phyloP scores from a whole-genome alignment of 495 filamentous ascomycete genomes.

The Trichoderma orchidacearum region DNA sequence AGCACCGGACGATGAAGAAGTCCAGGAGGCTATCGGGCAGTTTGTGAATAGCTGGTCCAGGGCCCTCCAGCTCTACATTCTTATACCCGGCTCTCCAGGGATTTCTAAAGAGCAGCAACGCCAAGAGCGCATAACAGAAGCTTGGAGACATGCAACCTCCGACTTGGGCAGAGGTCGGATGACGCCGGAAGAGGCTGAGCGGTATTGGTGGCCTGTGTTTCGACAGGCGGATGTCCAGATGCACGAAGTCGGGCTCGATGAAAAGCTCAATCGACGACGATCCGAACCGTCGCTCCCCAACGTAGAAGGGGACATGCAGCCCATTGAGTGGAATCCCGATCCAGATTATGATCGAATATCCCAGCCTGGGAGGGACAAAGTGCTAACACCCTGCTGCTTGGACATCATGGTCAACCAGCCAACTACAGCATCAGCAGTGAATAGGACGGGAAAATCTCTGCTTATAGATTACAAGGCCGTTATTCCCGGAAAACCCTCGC shows the following conservation, averaged over 20 bases:
- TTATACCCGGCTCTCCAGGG: neutral
- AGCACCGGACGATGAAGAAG: conserved; percentile 5
- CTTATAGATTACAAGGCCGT: neutral
- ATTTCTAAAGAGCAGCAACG: neutral
- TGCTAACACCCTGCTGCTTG: neutral
- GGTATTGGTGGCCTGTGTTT: conserved; percentile 8
- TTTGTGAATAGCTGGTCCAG: conserved; percentile 10
- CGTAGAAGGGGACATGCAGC: neutral
- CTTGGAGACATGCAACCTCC: conserved; percentile 7
- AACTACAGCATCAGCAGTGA: neutral
- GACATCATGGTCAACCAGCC: neutral
- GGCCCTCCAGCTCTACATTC: conserved; percentile 8
- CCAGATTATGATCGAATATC: neutral
- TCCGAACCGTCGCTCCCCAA: conserved; percentile 1
- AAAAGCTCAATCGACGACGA: neutral
- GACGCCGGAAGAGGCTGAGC: conserved; percentile 2
- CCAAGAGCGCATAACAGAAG: neutral
- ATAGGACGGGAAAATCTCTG: neutral
- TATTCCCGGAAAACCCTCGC: neutral
- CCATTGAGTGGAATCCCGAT: conserved; percentile 10
- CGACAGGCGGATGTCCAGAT: neutral
- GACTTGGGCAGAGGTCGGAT: conserved; percentile 6
- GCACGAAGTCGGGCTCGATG: neutral
- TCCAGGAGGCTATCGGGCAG: conserved; percentile 2
- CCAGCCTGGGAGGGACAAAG: neutral